These are phyloP conservation scores for Saccharomycopsis schoenii DNA, from an alignment of 805 yeast genomes.

Conservation along the genomic window DNA sequence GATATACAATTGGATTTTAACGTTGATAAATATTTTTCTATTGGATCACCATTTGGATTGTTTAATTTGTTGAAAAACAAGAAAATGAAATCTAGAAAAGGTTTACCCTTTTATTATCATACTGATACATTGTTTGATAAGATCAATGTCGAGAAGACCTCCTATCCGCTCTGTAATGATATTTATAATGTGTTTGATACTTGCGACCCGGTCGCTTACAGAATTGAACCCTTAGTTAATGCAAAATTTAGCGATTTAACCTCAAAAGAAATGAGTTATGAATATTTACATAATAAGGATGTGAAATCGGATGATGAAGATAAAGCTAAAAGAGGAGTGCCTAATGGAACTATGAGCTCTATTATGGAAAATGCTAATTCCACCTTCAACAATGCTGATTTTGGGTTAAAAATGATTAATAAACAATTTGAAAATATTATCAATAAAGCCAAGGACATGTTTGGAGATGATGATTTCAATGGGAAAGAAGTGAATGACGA, in stretches of 20 bases:
- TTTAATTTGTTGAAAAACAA: conserved; percentile 64
- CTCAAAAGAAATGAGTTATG: conserved; percentile 52
- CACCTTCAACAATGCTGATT: neutral
- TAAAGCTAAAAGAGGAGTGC: neutral
- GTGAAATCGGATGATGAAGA: neutral
- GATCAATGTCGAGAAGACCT: conserved; percentile 17
- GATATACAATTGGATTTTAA: conserved; percentile 46
- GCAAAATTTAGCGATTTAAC: conserved; percentile 36
- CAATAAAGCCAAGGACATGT: neutral
- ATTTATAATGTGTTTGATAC: conserved; percentile 81
- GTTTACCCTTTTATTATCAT: conserved; percentile 2
- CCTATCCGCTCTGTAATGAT: conserved; percentile 51
- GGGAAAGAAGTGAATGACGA: conserved; percentile 3
- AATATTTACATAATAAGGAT: neutral
- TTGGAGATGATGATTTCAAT: conserved; percentile 1
- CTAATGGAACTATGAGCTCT: neutral
- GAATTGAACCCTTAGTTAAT: conserved; percentile 76
- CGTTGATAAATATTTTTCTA: conserved; percentile 64
- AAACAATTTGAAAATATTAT: conserved; percentile 8
- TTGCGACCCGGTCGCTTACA: conserved; percentile 84
- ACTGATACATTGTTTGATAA: conserved; percentile 12
- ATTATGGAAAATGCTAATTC: neutral
- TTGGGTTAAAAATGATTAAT: conserved; percentile 5
- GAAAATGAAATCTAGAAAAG: conserved; percentile 39
- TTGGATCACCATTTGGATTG: conserved; percentile 89